These are phyloP conservation scores for Spencermartinsiella europaea DNA, from an alignment of 805 yeast species.

Conservation along the genomic window DNA sequence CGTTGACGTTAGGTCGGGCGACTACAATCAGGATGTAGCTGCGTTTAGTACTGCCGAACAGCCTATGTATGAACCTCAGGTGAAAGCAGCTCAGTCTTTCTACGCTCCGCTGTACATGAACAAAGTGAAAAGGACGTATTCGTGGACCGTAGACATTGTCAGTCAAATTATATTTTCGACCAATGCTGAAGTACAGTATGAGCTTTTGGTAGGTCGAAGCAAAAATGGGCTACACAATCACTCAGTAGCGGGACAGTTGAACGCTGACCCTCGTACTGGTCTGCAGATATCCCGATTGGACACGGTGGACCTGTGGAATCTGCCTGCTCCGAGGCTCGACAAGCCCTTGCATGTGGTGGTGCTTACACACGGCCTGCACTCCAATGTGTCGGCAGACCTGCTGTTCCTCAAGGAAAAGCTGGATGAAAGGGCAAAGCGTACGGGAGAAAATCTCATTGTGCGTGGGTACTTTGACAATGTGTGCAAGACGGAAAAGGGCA, in stretches of 20 bases:
- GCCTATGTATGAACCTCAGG: constrained; percentile 42
- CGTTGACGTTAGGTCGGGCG: constrained; percentile 68
- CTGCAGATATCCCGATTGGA: constrained; percentile 39
- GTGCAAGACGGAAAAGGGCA: constrained; percentile 85
- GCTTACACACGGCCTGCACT: constrained; percentile 87
- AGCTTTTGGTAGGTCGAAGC: constrained; percentile 45
- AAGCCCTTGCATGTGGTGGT: constrained; percentile 77
- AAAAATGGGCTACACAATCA: constrained; percentile 19
- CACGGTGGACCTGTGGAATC: constrained; percentile 71
- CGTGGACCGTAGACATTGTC: constrained; percentile 76
- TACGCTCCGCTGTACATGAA: constrained; percentile 50
- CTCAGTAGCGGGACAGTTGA: constrained; percentile 1
- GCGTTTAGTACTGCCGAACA: constrained; percentile 34
- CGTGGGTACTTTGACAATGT: constrained; percentile 80
- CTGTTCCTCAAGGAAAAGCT: constrained; percentile 76
- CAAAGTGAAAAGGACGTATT: constrained; percentile 37
- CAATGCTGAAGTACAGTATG: constrained; percentile 63
- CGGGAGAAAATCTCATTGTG: constrained; percentile 64
- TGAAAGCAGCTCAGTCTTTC: constrained; percentile 70
- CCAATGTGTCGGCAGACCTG: constrained; percentile 89
- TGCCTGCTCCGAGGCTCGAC: constrained; percentile 47
- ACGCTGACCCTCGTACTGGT: constrained; percentile 1
- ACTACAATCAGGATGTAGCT: constrained; percentile 49
- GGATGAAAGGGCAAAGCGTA: constrained; percentile 41
- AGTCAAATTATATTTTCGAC: constrained; percentile 75